phyloP scores from a whole-genome alignment of 1,139 yeast genomes.

The Blastobotrys petasosporus region DNA sequence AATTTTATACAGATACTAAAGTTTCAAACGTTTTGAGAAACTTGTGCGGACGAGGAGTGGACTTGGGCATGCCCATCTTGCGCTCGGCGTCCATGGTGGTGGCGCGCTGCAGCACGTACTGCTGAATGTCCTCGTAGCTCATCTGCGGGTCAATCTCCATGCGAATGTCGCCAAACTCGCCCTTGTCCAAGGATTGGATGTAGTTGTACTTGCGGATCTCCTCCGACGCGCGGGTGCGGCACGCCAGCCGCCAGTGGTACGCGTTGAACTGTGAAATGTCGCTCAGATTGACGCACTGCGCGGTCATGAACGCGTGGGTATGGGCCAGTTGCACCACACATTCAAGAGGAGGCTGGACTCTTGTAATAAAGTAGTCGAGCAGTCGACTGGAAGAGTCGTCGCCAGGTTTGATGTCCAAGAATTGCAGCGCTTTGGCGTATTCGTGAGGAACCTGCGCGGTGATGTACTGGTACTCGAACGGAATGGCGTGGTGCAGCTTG shows the following conservation, averaged over 20 bases:
- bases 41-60: too few species aligned
- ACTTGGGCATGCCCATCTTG: too few species aligned
- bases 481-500: neutral
- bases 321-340: constrained; percentile 7
- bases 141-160: constrained; percentile 6
- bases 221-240: constrained; percentile 7
- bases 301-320: constrained; percentile 10
- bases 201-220: constrained; percentile 10
- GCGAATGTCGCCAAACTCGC: constrained; percentile 4
- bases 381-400: neutral
- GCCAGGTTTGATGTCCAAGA: neutral
- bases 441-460: constrained; percentile 3
- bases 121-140: constrained; percentile 6
- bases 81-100: too few species aligned
- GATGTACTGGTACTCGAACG: neutral
- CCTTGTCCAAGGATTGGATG: constrained; percentile 7
- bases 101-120: neutral
- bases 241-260: constrained; percentile 7
- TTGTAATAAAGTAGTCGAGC: constrained; percentile 2
- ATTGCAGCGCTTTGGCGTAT: neutral
- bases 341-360: constrained; percentile 2
- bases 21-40: too few species aligned
- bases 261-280: constrained; percentile 5
- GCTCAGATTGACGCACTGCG: constrained; percentile 1
- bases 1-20: too few species aligned